Evolutionary conservation across 1,139 yeast genomes (phyloP), one percentile per base, ranked within the genome.

Genomic region (Candida glucosophila): DNA sequence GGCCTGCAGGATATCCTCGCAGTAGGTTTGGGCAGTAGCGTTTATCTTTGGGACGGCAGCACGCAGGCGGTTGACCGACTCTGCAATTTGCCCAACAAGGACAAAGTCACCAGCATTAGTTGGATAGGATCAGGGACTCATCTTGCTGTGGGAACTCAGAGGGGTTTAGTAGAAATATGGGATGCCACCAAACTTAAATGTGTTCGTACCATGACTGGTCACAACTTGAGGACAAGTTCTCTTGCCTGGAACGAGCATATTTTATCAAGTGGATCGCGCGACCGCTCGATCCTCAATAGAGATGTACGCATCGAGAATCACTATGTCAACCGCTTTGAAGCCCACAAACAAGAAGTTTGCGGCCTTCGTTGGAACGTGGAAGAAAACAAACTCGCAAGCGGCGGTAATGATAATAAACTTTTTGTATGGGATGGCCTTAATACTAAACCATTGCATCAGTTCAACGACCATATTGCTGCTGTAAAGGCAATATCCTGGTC

Each of bases 61-160:
- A 73, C 88, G 0, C 95, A 94, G 20, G 71, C 78, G 4, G 97
- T 90, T 2, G 77, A 77, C 35, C 70, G 90, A 39, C 61, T 92
- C 26, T 82, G 95, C 42, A 80, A 78, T 39, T 53, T 82, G 17
- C 67, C 74, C 0, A 58, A 58, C 29, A 65, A 65, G 34, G 93
- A 82, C 36, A 62, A 65, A 33, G 79, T 85, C 6, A 78, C 97
- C 6, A 79, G 95, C 43, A 58, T 90, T 17, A 77, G 82, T 32
- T 90, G 99, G 99, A 83, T 90, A 29, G 94, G 78, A 43, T 73
- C 82, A n/a, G 92, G 96, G 17, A 78, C 94, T 12, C 96, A 90
- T 57, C 49, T 90, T 23, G 97, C 98, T 0, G 76, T 90, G 8
- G 99, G 99, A 4, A 85, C 96, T 1, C 68, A 73, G 30, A 67